Conservation (phyloP, 108 stramenopile genomes). For the Pseudonitzschia multiseries region DNA sequence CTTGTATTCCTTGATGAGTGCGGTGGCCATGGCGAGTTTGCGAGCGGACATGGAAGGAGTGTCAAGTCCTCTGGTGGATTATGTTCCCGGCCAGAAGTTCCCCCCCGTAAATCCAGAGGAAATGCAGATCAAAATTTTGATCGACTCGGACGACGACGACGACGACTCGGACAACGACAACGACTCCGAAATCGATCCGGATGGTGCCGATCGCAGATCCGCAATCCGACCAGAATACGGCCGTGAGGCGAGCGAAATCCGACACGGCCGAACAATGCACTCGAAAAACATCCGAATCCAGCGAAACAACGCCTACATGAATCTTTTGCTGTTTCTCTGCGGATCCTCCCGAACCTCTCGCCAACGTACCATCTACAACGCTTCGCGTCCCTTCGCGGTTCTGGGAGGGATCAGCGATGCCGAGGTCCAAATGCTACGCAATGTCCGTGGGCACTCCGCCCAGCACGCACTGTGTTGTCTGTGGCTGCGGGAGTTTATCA, state of each 20-base stretch:
- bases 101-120: slow-evolving; percentile 51
- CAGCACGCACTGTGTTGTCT: slow-evolving; percentile 59
- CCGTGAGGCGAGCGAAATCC: too few species aligned
- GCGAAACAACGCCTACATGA: slow-evolving; percentile 1
- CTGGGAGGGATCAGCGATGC: slow-evolving; percentile 67
- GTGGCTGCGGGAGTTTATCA: slow-evolving; percentile 71
- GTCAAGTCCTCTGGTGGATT: slow-evolving; percentile 55
- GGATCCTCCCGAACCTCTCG: slow-evolving; percentile 47
- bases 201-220: background rate
- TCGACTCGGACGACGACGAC: slow-evolving; percentile 10
- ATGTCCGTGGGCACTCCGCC: slow-evolving; percentile 58
- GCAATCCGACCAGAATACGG: too few species aligned
- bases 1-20: slow-evolving; percentile 55
- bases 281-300: background rate
- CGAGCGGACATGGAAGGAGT: slow-evolving; percentile 61
- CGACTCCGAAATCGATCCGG: background rate
- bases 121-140: slow-evolving; percentile 29
- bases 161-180: background rate
- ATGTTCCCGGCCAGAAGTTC: slow-evolving; percentile 51
- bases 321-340: slow-evolving; percentile 43
- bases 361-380: slow-evolving; percentile 66
- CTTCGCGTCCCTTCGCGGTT: slow-evolving; percentile 64
- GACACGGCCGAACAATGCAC: background rate
- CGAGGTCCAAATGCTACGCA: slow-evolving; percentile 48
- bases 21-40: slow-evolving; percentile 67